A percentile compares a stretch with the other conserved stretches of the same genome.
Evolutionary conservation across 257 asterid genomes (phyloP).

Genomic region (Fraxinus anomala): DNA sequence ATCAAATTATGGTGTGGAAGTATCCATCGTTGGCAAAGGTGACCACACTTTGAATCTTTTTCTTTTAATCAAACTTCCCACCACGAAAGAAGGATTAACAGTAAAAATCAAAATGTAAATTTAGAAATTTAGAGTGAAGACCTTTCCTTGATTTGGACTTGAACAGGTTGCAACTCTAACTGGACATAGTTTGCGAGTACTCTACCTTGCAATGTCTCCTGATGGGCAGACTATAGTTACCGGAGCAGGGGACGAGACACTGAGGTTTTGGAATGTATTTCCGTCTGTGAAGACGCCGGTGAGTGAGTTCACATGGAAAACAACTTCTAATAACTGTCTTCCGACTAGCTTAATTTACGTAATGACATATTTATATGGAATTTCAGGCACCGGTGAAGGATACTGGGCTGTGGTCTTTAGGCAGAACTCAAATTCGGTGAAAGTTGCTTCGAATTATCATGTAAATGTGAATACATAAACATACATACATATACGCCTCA

Average conservation of each 20-base stretch:
- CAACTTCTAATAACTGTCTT: not conserved
- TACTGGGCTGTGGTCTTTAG: conserved; percentile 88
- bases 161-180: conserved; percentile 87
- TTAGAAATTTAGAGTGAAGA: not conserved
- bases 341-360: not conserved
- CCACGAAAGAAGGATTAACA: not conserved
- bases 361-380: too few relatives aligned
- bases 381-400: conserved; percentile 77
- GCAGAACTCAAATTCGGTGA: conserved; percentile 75
- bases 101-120: too few relatives aligned
- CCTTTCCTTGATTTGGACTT: not conserved
- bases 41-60: not conserved
- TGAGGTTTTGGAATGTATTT: conserved; percentile 88
- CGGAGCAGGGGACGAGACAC: conserved; percentile 97
- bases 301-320: conserved; percentile 27
- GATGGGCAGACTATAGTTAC: conserved; percentile 99
- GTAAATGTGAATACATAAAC: not conserved
- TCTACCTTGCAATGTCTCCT: conserved; percentile 92
- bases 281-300: conserved; percentile 86
- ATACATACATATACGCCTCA: not conserved
- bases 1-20: conserved; percentile 98
- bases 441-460: not conserved
- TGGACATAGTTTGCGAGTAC: conserved; percentile 86
- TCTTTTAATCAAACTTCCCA: not conserved
- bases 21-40: conserved; percentile 95